Evolutionary conservation across 2,329 filamentous ascomycete species (phyloP).

Genomic region (Myotisia sp.): DNA sequence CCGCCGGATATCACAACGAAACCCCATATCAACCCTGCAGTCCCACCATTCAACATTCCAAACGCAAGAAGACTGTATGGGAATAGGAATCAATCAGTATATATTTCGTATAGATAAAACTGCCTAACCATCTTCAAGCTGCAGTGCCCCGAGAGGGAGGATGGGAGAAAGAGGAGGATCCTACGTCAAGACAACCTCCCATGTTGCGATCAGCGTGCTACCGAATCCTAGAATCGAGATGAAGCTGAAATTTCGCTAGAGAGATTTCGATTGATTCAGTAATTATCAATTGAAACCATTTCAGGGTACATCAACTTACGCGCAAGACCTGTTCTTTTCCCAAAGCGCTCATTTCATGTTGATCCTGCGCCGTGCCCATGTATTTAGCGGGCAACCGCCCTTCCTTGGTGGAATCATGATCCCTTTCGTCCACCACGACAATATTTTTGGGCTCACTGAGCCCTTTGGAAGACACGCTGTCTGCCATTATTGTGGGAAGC

Average conservation of each 20-base stretch:
- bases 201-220: constrained; percentile 25
- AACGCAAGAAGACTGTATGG: constrained; percentile 2
- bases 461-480: too few species aligned
- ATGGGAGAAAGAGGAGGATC: not conserved
- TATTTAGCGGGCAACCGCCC: constrained; percentile 24
- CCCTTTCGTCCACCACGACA: not conserved
- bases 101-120: not conserved
- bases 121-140: not conserved
- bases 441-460: not conserved
- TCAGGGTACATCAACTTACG: too few species aligned
- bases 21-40: constrained; percentile 8
- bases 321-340: constrained; percentile 27
- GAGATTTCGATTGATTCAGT: too few species aligned
- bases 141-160: constrained; percentile 3
- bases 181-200: constrained; percentile 9
- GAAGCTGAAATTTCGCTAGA: constrained; percentile 34
- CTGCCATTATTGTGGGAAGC: too few species aligned
- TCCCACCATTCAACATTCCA: constrained; percentile 8
- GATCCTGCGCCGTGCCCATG: constrained; percentile 25
- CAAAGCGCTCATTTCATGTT: constrained; percentile 25
- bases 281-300: too few species aligned
- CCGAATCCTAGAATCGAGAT: constrained; percentile 33
- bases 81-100: not conserved
- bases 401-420: constrained; percentile 1
- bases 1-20: constrained; percentile 8